Percentiles rank a stretch among this genome's conserved stretches.
phyloP scores from a whole-genome alignment of 129 eudicot species.

The Smallanthus sonchifolius region DNA sequence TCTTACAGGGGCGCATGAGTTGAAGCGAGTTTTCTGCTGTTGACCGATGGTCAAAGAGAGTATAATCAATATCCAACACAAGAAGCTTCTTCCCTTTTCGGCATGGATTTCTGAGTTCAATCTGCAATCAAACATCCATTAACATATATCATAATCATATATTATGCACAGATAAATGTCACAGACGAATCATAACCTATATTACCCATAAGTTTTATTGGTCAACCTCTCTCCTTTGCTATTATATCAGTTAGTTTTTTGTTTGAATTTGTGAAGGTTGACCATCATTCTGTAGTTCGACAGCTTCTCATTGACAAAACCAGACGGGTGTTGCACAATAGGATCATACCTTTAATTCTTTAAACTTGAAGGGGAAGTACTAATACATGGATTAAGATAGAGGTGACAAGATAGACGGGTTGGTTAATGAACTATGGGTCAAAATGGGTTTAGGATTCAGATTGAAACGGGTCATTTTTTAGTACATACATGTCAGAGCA shows the following conservation, averaged over 20 bases:
- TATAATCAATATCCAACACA: conserved; percentile 93
- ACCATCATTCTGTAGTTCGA: neutral
- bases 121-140: conserved; percentile 41
- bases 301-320: neutral
- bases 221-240: conserved; percentile 4
- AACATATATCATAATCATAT: conserved; percentile 3
- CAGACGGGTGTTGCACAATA: neutral
- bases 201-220: neutral
- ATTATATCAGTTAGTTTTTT: neutral
- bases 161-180: conserved; percentile 9
- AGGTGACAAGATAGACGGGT: neutral
- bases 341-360: neutral
- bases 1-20: conserved; percentile 98
- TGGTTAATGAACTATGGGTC: neutral
- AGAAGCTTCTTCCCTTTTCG: conserved; percentile 88
- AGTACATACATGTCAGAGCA: neutral
- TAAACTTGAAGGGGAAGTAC: neutral
- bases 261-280: neutral
- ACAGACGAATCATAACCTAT: neutral
- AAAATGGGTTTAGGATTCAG: neutral
- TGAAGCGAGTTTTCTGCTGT: conserved; percentile 87
- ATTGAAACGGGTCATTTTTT: neutral
- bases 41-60: conserved; percentile 97
- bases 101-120: conserved; percentile 79
- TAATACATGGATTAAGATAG: neutral